A percentile compares a stretch with the other conserved stretches of the same genome.
Evolutionary conservation across 345 rosid genomes (phyloP).

Genomic region (thale cress (Arabidopsis thaliana)): DNA sequence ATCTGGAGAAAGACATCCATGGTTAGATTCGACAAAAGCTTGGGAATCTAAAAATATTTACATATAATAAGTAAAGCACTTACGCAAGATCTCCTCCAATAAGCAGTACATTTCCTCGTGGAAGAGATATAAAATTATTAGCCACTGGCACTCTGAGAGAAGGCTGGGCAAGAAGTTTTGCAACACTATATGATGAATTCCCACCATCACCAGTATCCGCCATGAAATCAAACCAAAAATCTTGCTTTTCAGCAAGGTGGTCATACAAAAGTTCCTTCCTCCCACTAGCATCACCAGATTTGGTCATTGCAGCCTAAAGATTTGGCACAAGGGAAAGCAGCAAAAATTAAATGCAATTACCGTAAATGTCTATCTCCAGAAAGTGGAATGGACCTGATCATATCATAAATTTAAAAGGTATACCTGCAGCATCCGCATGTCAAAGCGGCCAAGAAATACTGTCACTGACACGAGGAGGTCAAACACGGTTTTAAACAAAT

Average conservation of each 20-base stretch:
- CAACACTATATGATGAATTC: constrained; percentile 86
- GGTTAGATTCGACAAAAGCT: constrained; percentile 15
- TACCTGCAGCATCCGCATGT: constrained; percentile 99
- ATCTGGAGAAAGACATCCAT: constrained; percentile 53
- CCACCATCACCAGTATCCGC: constrained; percentile 99
- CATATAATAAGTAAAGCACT: constrained; percentile 49
- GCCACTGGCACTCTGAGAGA: constrained; percentile 48
- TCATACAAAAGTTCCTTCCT: constrained; percentile 72
- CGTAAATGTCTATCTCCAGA: not conserved
- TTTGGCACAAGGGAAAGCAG: constrained; percentile 18
- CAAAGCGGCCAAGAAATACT: constrained; percentile 98
- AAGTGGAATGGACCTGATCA: constrained; percentile 8
- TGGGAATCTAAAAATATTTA: constrained; percentile 24
- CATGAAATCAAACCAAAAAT: constrained; percentile 98
- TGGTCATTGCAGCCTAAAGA: constrained; percentile 89
- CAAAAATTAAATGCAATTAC: constrained; percentile 12
- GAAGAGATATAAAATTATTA: constrained; percentile 57
- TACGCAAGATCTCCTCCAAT: constrained; percentile 99
- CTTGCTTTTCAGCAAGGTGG: constrained; percentile 75
- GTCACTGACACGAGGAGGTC: constrained; percentile 98
- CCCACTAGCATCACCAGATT: constrained; percentile 55
- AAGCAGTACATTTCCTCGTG: constrained; percentile 77
- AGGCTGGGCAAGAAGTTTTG: constrained; percentile 94
- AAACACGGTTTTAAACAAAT: constrained; percentile 94
- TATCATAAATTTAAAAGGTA: constrained; percentile 22